Evolutionary conservation across 805 yeast species (phyloP).

Genomic region (Schwanniomyces yamadae): DNA sequence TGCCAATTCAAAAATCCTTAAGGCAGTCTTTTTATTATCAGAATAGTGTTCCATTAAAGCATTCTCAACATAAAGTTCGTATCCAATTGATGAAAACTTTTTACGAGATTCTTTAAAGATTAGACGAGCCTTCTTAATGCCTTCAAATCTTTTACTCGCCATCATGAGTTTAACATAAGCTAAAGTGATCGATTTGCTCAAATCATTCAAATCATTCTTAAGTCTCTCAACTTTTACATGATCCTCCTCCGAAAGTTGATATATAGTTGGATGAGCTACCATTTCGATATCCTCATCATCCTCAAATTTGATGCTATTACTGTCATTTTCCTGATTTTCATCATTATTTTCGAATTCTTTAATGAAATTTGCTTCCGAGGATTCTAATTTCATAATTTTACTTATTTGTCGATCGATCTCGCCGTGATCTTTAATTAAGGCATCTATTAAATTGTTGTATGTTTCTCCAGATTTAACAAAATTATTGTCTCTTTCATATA

Average conservation of each 20-base stretch:
- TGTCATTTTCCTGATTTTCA: slow-evolving; percentile 11
- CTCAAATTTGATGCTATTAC: too few relatives aligned
- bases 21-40: slow-evolving; percentile 65
- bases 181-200: slow-evolving; percentile 50
- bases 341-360: slow-evolving; percentile 10
- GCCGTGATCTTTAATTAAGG: slow-evolving; percentile 39
- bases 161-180: slow-evolving; percentile 72
- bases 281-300: slow-evolving; percentile 16
- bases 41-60: slow-evolving; percentile 78
- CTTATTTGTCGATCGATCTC: slow-evolving; percentile 21
- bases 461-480: slow-evolving; percentile 48
- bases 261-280: slow-evolving; percentile 16
- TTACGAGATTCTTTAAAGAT: slow-evolving; percentile 71
- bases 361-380: neutral
- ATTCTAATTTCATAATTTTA: slow-evolving; percentile 15
- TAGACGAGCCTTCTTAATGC: slow-evolving; percentile 69
- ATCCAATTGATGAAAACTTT: slow-evolving; percentile 54
- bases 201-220: slow-evolving; percentile 21
- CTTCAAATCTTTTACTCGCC: slow-evolving; percentile 64
- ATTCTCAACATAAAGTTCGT: slow-evolving; percentile 76
- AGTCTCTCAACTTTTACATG: slow-evolving; percentile 19
- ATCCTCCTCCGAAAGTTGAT: slow-evolving; percentile 19
- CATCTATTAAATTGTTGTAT: slow-evolving; percentile 51
- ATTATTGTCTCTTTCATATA: slow-evolving; percentile 59
- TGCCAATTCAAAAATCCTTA: slow-evolving; percentile 77